These are phyloP conservation scores for Ustilaginoidea virens DNA, from an alignment of 2,329 filamentous ascomycete genomes.

Conservation along the genomic window DNA sequence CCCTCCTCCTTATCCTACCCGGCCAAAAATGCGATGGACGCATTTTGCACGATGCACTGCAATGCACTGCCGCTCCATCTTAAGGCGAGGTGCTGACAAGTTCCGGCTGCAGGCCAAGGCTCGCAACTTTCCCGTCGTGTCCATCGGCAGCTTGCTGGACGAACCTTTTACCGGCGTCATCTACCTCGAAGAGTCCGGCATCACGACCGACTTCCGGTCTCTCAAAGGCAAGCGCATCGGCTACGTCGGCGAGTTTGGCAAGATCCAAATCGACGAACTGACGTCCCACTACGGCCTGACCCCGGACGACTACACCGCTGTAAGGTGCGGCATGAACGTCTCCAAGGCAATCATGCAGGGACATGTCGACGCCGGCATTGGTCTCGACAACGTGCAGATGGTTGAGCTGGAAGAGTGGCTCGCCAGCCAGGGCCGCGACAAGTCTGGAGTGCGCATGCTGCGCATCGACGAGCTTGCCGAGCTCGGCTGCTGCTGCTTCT, in stretches of 20 bases:
- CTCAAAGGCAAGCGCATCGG: slow-evolving; percentile 65
- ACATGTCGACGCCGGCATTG: slow-evolving; percentile 58
- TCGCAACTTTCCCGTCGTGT: slow-evolving; percentile 55
- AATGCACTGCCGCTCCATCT: too few species aligned
- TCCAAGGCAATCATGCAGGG: slow-evolving; percentile 60
- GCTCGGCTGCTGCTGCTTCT: slow-evolving; percentile 74
- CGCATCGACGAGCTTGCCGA: slow-evolving; percentile 69
- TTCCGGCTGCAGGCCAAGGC: slow-evolving; percentile 45
- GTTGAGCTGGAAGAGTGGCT: slow-evolving; percentile 71
- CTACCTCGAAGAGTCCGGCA: slow-evolving; percentile 59
- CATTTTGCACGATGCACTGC: too few species aligned
- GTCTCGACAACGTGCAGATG: slow-evolving; percentile 72
- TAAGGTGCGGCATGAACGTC: slow-evolving; percentile 72
- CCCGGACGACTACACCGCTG: slow-evolving; percentile 56
- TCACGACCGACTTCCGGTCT: slow-evolving; percentile 59
- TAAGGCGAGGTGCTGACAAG: too few species aligned
- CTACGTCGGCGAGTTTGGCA: slow-evolving; percentile 70
- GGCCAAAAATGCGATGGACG: too few species aligned
- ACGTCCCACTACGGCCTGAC: slow-evolving; percentile 65
- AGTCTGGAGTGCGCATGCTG: slow-evolving; percentile 61
- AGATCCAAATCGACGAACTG: slow-evolving; percentile 72
- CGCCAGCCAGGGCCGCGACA: slow-evolving; percentile 41
- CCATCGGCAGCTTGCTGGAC: slow-evolving; percentile 60
- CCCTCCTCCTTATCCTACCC: too few species aligned
- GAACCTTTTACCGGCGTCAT: slow-evolving; percentile 70